Percentiles rank a stretch among this genome's conserved stretches.
These are phyloP conservation scores for Tilletiaria anomala DNA, from an alignment of 1,284 basidiomycete species.

Conservation along the genomic window DNA sequence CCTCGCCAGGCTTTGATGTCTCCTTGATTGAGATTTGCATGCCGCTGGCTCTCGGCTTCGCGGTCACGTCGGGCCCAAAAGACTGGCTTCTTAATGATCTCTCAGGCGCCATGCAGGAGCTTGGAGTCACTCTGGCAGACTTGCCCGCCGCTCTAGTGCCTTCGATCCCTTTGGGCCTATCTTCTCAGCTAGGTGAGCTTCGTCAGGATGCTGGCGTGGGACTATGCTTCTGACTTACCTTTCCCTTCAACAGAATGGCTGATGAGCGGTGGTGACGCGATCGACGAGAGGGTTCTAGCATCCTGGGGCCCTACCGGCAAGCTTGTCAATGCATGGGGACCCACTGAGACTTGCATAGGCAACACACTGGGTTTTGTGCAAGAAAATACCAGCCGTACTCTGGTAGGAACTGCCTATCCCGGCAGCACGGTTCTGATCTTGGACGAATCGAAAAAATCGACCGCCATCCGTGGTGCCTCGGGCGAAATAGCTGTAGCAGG, in stretches of 20 bases:
- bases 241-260: slow-evolving; percentile 19
- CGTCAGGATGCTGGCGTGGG: no score
- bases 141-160: slow-evolving; percentile 32
- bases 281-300: slow-evolving; percentile 28
- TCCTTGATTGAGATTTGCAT: slow-evolving; percentile 37
- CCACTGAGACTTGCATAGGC: slow-evolving; percentile 36
- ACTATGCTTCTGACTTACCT: no score
- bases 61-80: slow-evolving; percentile 30
- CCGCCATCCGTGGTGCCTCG: slow-evolving; percentile 14
- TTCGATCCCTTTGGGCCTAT: neutral
- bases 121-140: slow-evolving; percentile 33
- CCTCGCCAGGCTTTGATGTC: slow-evolving; percentile 35
- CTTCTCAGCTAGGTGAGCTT: no score
- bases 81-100: slow-evolving; percentile 29
- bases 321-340: slow-evolving; percentile 37
- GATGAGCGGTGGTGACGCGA: slow-evolving; percentile 37
- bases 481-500: slow-evolving; percentile 35
- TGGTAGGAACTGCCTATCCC: slow-evolving; percentile 25
- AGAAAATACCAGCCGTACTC: slow-evolving; percentile 12
- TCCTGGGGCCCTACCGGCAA: slow-evolving; percentile 25
- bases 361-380: slow-evolving; percentile 33
- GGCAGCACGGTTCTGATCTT: slow-evolving; percentile 8
- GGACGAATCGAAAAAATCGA: neutral
- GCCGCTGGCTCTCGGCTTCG: slow-evolving; percentile 29
- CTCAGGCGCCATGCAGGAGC: slow-evolving; percentile 16